Base-by-base conservation (phyloP, 345 rosid genomes). In the Rhizophora apiculata region DNA sequence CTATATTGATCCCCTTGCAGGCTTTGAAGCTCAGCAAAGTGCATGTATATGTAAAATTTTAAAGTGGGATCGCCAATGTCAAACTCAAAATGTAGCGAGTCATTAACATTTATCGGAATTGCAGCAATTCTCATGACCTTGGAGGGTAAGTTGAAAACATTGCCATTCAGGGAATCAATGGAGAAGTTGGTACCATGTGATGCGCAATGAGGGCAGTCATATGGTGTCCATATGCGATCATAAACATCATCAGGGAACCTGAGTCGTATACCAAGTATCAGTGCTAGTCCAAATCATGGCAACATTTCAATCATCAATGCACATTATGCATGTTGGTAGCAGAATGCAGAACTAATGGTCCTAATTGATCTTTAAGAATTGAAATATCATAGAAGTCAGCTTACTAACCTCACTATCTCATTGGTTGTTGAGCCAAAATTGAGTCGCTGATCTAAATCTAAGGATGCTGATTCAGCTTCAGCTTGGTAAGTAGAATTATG, bases 171-270 rank as follows among this genome's bases (percentile, higher is more conserved):
- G 29, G 78, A 68, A 57, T 74, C 73, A 62, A 68, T 32, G n/a
- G 66, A 2, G 39, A 29, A 18, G 10, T 20, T 55, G 46, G 55
- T 62, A 11, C 10, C 53, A 13, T 1, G 1, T 10, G 79, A 18
- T 30, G 24, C n/a, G 54, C 60, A 72, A 16, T 8, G 34, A n/a
- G 30, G 57, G 30, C 51, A 72, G n/a, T 58, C 65, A 36, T 71
- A 79, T 22, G 79, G 79, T 68, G 9, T 54, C 79, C 82, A 79
- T 7, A 79, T 75, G 8, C 82, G 79, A 68, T 79, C 79, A 34
- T 74, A 75, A 51, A 1, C 26, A 64, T 80, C 80, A 31, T 76
- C 75, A 24, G 56, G 34, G 60, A 6, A 72, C 68, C 79, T 75
- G 71, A 63, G 29, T 34, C 11, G n/a, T 24, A 6, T 5, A 60